phyloP scores from a whole-genome alignment of 305 asterid genomes.

The Withania somnifera region DNA sequence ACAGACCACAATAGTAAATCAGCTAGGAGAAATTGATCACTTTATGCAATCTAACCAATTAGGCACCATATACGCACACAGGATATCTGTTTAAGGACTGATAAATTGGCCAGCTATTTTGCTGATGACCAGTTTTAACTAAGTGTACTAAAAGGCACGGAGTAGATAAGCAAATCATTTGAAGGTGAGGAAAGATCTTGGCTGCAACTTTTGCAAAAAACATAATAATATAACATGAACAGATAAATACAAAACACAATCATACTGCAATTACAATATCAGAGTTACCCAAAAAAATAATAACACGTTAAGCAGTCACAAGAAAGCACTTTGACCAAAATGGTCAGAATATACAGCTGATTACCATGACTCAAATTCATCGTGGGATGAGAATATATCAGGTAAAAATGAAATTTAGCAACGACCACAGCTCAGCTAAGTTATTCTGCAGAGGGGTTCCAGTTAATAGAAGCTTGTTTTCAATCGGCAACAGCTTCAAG shows the following conservation, averaged over 20 bases:
- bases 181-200: neutral
- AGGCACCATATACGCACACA: neutral
- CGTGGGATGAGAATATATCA: constrained; percentile 87
- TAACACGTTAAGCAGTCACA: neutral
- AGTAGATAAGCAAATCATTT: neutral
- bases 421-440: constrained; percentile 95
- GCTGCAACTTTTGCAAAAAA: neutral
- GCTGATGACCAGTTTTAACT: neutral
- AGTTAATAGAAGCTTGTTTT: constrained; percentile 88
- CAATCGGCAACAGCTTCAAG: constrained; percentile 44
- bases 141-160: neutral
- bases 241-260: neutral
- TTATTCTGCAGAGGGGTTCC: constrained; percentile 97
- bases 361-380: constrained; percentile 96
- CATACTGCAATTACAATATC: neutral
- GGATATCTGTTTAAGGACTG: neutral
- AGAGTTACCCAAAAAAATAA: no score
- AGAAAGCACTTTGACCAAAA: neutral
- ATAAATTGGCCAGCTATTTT: neutral
- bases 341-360: neutral
- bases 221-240: neutral
- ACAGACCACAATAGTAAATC: neutral
- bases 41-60: neutral
- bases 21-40: neutral
- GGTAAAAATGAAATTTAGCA: constrained; percentile 94